Percentiles rank a stretch among this genome's conserved stretches.
phyloP scores from a whole-genome alignment of 257 asterid genomes.

The Cruciata laevipes region DNA sequence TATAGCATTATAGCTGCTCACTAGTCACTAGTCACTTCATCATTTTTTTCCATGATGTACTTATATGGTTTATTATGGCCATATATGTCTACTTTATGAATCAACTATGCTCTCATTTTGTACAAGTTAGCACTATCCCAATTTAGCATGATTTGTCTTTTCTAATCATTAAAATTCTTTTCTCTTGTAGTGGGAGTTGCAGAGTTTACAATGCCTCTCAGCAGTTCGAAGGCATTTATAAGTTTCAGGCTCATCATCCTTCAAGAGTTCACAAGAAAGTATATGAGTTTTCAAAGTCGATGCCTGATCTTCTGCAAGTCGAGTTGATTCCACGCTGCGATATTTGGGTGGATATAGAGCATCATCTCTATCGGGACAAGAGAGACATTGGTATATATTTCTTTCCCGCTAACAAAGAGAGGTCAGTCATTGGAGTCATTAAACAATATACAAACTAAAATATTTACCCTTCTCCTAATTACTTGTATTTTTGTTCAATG shows the following conservation, averaged over 20 bases:
- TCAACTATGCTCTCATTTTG: not conserved
- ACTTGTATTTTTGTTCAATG: not conserved
- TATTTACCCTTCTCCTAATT: not conserved
- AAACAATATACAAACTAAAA: not conserved
- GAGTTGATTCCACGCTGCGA: conserved; percentile 36
- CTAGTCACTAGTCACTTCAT: too few species aligned
- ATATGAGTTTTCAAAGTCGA: conserved; percentile 37
- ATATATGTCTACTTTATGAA: too few species aligned
- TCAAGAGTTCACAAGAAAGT: conserved; percentile 35
- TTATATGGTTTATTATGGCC: too few species aligned
- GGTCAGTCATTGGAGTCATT: too few species aligned
- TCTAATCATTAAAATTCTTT: conserved; percentile 5
- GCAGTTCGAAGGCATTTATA: conserved; percentile 20
- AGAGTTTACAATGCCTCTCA: conserved; percentile 18
- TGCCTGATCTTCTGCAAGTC: conserved; percentile 53
- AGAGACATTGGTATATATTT: too few species aligned
- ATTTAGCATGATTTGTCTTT: not conserved
- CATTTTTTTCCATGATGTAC: too few species aligned
- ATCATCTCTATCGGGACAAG: too few species aligned
- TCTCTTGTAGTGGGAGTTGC: conserved; percentile 51
- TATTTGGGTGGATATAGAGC: too few species aligned
- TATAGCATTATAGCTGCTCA: too few species aligned
- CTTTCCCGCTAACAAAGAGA: too few species aligned
- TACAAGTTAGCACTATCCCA: not conserved
- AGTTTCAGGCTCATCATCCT: conserved; percentile 51